These are phyloP conservation scores for Gossypium ekmanianum DNA, from an alignment of 345 rosid genomes.

Conservation along the genomic window DNA sequence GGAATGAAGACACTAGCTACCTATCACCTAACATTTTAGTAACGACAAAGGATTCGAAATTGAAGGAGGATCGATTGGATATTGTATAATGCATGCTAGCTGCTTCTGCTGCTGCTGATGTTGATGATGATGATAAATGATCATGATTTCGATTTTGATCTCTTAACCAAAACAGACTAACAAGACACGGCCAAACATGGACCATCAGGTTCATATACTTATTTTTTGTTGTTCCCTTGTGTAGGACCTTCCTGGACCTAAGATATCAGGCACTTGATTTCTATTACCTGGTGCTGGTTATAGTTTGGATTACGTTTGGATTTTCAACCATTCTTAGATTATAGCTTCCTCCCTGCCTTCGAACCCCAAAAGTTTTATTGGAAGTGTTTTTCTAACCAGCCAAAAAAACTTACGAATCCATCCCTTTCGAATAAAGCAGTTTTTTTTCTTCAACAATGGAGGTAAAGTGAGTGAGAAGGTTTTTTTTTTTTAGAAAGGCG, in stretches of 20 bases:
- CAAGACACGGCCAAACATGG: not conserved
- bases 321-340: no score
- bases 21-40: not conserved
- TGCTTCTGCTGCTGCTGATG: not conserved
- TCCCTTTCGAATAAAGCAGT: no score
- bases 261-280: constrained; percentile 21
- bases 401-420: no score
- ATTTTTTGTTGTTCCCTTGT: not conserved
- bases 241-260: constrained; percentile 15
- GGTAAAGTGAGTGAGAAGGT: no score
- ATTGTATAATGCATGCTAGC: not conserved
- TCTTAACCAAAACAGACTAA: constrained; percentile 14
- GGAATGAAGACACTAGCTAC: constrained; percentile 1
- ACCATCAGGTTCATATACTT: not conserved
- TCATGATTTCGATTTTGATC: constrained; percentile 4
- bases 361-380: no score
- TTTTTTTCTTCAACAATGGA: no score
- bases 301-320: not conserved
- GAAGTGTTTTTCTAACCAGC: no score
- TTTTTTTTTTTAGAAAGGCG: no score
- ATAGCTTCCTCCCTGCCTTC: no score
- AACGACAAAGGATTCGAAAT: not conserved
- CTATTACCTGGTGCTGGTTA: not conserved
- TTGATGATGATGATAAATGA: not conserved
- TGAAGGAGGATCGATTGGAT: not conserved